Conservation (phyloP, 2,329 filamentous ascomycete species). For the Cadophora luteo-olivacea region DNA sequence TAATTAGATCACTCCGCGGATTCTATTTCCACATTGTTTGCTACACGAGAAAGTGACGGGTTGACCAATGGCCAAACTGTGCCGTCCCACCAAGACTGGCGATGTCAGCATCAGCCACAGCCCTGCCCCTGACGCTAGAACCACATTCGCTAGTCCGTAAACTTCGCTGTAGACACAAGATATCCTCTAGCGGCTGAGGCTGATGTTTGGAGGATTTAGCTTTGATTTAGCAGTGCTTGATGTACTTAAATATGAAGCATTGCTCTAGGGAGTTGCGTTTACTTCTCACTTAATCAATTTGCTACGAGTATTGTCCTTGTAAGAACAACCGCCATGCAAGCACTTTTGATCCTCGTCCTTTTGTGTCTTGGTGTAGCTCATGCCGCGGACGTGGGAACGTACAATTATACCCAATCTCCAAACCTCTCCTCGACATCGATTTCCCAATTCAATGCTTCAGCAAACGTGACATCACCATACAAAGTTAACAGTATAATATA, state of each 20-base stretch:
- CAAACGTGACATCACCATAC: background rate
- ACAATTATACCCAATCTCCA: background rate
- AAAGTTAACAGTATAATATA: slow-evolving; percentile 6
- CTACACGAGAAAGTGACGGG: background rate
- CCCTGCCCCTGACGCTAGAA: background rate
- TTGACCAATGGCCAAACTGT: background rate
- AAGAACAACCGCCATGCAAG: too few relatives aligned
- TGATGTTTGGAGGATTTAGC: background rate
- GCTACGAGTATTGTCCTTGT: too few relatives aligned
- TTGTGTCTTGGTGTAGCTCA: background rate
- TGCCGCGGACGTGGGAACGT: slow-evolving; percentile 1
- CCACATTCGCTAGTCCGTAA: background rate
- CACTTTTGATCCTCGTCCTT: too few relatives aligned
- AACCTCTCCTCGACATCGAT: background rate
- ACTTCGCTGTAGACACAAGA: background rate
- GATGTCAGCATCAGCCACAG: slow-evolving; percentile 7
- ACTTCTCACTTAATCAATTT: too few relatives aligned
- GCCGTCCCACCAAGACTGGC: background rate
- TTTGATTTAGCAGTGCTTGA: background rate
- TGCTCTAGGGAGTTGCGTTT: too few relatives aligned
- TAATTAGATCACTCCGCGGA: too few relatives aligned
- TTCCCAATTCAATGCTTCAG: background rate
- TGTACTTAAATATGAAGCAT: background rate
- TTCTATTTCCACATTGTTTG: background rate
- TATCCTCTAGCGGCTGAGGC: background rate